phyloP scores from a whole-genome alignment of 805 yeast genomes.

The Teunomyces barrocoloradensis region DNA sequence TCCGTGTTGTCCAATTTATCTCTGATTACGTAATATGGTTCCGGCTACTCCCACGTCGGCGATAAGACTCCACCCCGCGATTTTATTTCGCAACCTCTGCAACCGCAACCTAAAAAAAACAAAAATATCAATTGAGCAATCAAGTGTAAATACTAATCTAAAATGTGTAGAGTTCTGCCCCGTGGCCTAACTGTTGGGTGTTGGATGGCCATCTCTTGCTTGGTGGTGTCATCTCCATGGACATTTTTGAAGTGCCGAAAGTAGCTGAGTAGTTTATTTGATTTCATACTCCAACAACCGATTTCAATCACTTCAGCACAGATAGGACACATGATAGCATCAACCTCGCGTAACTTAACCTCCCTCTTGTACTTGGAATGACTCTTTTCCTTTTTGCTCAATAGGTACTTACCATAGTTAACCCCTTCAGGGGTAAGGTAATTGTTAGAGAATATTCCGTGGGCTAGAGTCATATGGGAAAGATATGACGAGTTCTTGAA shows the following conservation, averaged over 20 bases:
- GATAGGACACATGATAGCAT: conserved; percentile 27
- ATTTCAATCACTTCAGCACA: conserved; percentile 26
- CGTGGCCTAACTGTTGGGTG: conserved; percentile 6
- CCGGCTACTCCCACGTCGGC: background rate
- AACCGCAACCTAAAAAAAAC: background rate
- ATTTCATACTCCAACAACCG: conserved; percentile 28
- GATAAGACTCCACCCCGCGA: no score
- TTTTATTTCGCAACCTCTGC: background rate
- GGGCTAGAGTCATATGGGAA: conserved; percentile 33
- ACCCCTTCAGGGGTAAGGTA: conserved; percentile 31
- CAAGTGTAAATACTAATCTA: conserved; percentile 1
- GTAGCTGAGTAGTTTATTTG: conserved; percentile 26
- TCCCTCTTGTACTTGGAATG: conserved; percentile 5
- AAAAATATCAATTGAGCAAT: background rate
- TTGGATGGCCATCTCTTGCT: background rate
- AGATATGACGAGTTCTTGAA: conserved; percentile 33
- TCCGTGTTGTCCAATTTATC: background rate
- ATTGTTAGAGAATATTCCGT: conserved; percentile 32
- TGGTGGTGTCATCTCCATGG: conserved; percentile 8
- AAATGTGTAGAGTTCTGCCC: conserved; percentile 9
- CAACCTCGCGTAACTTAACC: conserved; percentile 16
- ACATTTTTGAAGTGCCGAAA: conserved; percentile 28
- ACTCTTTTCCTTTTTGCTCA: conserved; percentile 16
- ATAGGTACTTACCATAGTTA: conserved; percentile 24
- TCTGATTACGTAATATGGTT: background rate